Conservation (phyloP, 352 stramenopile species). For the Phytophthora colocasiae region DNA sequence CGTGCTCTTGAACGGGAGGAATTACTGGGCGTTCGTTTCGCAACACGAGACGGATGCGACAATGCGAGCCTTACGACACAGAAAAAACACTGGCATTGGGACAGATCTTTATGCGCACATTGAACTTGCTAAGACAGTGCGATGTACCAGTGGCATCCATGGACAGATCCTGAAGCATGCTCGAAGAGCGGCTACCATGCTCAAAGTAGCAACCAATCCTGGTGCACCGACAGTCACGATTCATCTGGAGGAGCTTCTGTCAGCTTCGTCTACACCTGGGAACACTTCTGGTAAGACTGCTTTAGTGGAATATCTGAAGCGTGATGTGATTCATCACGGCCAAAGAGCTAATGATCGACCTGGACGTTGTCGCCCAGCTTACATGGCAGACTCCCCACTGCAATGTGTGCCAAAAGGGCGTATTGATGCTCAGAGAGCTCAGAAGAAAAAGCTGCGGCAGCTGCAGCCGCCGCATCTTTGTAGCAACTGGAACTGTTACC, state of each 20-base stretch:
- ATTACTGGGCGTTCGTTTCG: slow-evolving; percentile 71
- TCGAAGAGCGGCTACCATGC: slow-evolving; percentile 57
- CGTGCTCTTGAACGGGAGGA: slow-evolving; percentile 80
- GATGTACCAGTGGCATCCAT: slow-evolving; percentile 86
- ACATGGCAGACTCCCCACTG: slow-evolving; percentile 94
- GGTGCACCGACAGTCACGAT: slow-evolving; percentile 24
- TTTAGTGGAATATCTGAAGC: slow-evolving; percentile 73
- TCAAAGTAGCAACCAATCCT: slow-evolving; percentile 28
- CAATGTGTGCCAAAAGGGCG: slow-evolving; percentile 79
- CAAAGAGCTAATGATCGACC: slow-evolving; percentile 86
- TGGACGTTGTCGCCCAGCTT: slow-evolving; percentile 94
- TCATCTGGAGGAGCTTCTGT: slow-evolving; percentile 10
- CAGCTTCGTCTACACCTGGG: slow-evolving; percentile 15
- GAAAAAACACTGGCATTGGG: slow-evolving; percentile 91
- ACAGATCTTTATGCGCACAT: slow-evolving; percentile 92
- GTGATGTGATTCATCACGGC: slow-evolving; percentile 88
- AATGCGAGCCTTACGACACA: slow-evolving; percentile 89
- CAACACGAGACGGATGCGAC: slow-evolving; percentile 90
- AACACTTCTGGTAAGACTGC: slow-evolving; percentile 17
- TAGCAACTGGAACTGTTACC: slow-evolving; percentile 11
- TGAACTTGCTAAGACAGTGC: slow-evolving; percentile 85
- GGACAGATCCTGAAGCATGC: slow-evolving; percentile 90
- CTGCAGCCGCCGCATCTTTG: slow-evolving; percentile 30
- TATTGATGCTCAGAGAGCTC: slow-evolving; percentile 72
- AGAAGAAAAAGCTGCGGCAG: slow-evolving; percentile 71